phyloP scores from a whole-genome alignment of 2,329 filamentous ascomycete genomes.

The Trichoderma sp. region DNA sequence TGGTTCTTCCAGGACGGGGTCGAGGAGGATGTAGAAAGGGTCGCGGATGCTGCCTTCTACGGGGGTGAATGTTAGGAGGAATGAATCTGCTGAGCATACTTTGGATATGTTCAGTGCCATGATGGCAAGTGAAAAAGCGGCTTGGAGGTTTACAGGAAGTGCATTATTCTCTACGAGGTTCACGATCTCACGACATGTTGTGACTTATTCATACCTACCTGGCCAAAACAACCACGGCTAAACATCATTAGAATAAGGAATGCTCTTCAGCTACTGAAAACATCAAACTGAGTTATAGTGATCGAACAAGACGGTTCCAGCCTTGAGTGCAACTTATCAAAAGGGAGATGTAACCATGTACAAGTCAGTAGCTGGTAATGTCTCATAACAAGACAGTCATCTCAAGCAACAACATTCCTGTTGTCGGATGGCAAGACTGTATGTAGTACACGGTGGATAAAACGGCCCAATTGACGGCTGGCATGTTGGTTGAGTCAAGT shows the following conservation, averaged over 20 bases:
- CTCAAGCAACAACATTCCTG: background rate
- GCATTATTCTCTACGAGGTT: too few relatives aligned
- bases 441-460: background rate
- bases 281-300: background rate
- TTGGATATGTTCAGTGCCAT: conserved; percentile 67
- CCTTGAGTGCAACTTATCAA: background rate
- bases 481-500: background rate
- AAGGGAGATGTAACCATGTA: background rate
- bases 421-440: background rate
- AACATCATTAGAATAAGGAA: background rate
- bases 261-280: background rate
- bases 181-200: background rate
- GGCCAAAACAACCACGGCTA: background rate
- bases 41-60: conserved; percentile 35
- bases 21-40: conserved; percentile 67
- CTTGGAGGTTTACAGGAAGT: background rate
- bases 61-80: conserved; percentile 64
- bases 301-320: background rate
- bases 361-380: background rate
- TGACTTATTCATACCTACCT: background rate
- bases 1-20: conserved; percentile 68
- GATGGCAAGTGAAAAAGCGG: background rate
- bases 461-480: background rate
- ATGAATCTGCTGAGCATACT: conserved; percentile 65
- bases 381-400: background rate